These are phyloP conservation scores for Magnaporthiopsis poae DNA, from an alignment of 2,329 filamentous ascomycete species.

Conservation along the genomic window DNA sequence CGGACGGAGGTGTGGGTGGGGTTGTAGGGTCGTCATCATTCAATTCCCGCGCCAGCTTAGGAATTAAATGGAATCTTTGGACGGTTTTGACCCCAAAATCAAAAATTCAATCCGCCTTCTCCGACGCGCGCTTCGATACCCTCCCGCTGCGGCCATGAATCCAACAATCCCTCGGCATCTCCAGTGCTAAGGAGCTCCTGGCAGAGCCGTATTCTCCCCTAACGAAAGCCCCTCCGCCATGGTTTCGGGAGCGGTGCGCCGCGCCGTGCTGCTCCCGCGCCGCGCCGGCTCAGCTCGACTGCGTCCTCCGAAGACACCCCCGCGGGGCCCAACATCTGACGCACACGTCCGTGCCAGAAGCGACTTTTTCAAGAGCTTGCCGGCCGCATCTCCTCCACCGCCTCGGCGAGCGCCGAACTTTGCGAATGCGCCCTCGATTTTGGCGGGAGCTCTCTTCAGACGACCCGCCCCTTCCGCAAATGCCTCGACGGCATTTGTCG, in stretches of 20 bases:
- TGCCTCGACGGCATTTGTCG: constrained; percentile 1
- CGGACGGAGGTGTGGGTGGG: background rate
- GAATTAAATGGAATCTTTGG: background rate
- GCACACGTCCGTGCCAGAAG: background rate
- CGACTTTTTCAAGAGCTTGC: background rate
- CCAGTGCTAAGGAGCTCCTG: constrained; percentile 4
- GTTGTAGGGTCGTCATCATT: background rate
- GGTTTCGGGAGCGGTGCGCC: constrained; percentile 39
- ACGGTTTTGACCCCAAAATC: background rate
- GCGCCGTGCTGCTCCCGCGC: constrained; percentile 37
- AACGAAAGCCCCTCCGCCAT: constrained; percentile 23
- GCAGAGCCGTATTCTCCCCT: background rate
- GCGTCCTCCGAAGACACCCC: background rate
- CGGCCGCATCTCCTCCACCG: background rate
- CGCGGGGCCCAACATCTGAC: background rate
- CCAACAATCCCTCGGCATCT: constrained; percentile 4
- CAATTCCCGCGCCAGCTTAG: background rate
- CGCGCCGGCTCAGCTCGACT: constrained; percentile 22
- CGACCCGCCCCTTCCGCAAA: background rate
- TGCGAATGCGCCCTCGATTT: background rate
- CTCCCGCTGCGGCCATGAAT: constrained; percentile 5
- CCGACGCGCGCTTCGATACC: background rate
- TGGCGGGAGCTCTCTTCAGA: background rate
- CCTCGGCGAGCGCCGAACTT: background rate
- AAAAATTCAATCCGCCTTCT: background rate